These are phyloP conservation scores for Pseudozyma hubeiensis DNA, from an alignment of 1,284 basidiomycete genomes.

Conservation along the genomic window DNA sequence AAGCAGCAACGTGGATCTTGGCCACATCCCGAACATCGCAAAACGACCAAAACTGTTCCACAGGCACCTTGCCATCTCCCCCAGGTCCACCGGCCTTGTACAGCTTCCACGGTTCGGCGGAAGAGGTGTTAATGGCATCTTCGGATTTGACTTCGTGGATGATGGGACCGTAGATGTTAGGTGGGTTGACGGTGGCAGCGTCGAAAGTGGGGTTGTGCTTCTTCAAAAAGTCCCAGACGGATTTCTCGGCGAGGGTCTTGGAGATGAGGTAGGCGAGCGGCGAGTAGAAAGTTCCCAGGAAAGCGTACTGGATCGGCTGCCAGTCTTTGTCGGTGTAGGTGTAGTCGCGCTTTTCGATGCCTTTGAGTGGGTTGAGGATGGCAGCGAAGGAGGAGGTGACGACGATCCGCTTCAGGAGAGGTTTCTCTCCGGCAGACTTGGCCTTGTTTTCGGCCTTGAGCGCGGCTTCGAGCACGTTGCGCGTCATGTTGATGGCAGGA, in stretches of 20 bases:
- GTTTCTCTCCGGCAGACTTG: slow-evolving; percentile 17
- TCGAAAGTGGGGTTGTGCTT: slow-evolving; percentile 56
- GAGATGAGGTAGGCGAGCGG: slow-evolving; percentile 66
- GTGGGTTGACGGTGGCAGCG: slow-evolving; percentile 51
- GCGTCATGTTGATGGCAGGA: slow-evolving; percentile 44
- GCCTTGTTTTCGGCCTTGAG: slow-evolving; percentile 33
- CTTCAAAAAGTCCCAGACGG: slow-evolving; percentile 68
- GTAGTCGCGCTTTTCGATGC: slow-evolving; percentile 44
- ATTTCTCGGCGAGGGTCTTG: slow-evolving; percentile 68
- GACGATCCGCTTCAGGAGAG: slow-evolving; percentile 43
- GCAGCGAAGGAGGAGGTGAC: slow-evolving; percentile 49
- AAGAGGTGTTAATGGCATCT: slow-evolving; percentile 39
- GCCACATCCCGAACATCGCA: slow-evolving; percentile 52
- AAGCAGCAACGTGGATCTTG: slow-evolving; percentile 28
- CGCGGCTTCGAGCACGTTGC: slow-evolving; percentile 44
- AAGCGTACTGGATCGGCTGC: slow-evolving; percentile 37
- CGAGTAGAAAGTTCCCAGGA: slow-evolving; percentile 34
- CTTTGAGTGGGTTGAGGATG: slow-evolving; percentile 39
- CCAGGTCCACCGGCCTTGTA: slow-evolving; percentile 41
- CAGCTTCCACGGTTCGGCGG: slow-evolving; percentile 38
- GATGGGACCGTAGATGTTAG: slow-evolving; percentile 57
- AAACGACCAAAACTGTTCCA: slow-evolving; percentile 32
- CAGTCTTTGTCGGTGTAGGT: slow-evolving; percentile 48
- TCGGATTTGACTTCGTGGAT: slow-evolving; percentile 43
- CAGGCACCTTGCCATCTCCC: slow-evolving; percentile 40